Base-by-base conservation (phyloP, 1,139 yeast species). In the Taphrina flavorubra region DNA sequence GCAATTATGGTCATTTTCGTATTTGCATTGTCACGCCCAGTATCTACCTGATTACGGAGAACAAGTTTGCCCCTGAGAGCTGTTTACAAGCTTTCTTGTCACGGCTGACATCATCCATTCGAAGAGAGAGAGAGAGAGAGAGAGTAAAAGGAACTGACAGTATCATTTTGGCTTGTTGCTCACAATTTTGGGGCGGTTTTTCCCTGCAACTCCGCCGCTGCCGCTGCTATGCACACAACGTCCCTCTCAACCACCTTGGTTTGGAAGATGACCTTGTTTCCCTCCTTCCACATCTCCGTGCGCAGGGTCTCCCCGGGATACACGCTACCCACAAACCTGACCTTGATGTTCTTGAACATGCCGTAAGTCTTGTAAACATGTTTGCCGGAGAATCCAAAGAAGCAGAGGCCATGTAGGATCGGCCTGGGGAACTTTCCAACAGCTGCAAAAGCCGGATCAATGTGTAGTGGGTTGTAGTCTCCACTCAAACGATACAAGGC, bases 301-400 rank as follows among this genome's bases (percentile, higher is more conserved):
- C 84, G 84, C 78, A 94, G 83, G 42, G 91, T 88, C 80, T 94
- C 98, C 75, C 98, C 99, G n/a, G 98, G 98, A 86, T 86, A 92
- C 56, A 94, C 98, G 76, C 90, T 87, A 75, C 94, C 94, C 44
- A 96, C 85, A 78, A 94, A 94, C 78, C 98, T 87, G 47, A 86
- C 96, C 83, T 94, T 94, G 78, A 92, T 85, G 81, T 92, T 97
- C 76, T 84, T 85, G 79, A 89, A 90, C 60, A 85, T 83, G 70
- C 98, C 98, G 79, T 80, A 94, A 76, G 89, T 84, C 75, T 92
- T 97, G 76, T 84, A 83, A 75, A 94, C 83, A 16, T 85, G 85
- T 79, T 92, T 90, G 53, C 88, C 89, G 65, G 90, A 81, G 73
- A 92, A 85, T 72, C 98, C 98, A 78, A 90, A 86, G 60, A 92